A percentile compares a stretch with the other conserved stretches of the same genome.
These are phyloP conservation scores for Areca catechu DNA, from an alignment of 176 grass and related monocot genomes.

Conservation along the genomic window DNA sequence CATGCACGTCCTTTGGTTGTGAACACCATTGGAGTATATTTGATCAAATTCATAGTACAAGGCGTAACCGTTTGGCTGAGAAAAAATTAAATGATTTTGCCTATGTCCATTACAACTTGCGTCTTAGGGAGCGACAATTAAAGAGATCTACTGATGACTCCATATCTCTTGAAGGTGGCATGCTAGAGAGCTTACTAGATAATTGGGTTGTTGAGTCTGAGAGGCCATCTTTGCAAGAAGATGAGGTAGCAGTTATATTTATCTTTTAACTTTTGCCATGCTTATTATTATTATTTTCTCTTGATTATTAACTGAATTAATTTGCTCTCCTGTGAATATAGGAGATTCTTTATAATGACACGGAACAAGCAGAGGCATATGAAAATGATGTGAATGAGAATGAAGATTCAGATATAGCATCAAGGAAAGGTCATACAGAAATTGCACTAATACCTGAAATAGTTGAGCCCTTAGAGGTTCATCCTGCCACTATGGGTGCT, in stretches of 20 bases:
- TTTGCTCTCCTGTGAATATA: not conserved
- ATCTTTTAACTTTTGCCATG: not conserved
- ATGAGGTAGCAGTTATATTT: slow-evolving; percentile 4
- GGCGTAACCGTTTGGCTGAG: slow-evolving; percentile 4
- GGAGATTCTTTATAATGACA: not conserved
- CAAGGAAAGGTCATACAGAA: not conserved
- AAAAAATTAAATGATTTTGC: slow-evolving; percentile 13
- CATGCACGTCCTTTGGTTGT: slow-evolving; percentile 8
- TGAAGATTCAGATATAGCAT: not conserved
- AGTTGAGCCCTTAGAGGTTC: not conserved
- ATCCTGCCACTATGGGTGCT: not conserved
- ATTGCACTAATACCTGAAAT: not conserved
- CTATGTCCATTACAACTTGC: slow-evolving; percentile 24
- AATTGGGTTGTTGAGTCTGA: slow-evolving; percentile 17
- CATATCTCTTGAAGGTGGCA: not conserved
- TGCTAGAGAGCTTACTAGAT: slow-evolving; percentile 16
- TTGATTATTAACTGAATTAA: not conserved
- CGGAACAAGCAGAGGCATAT: not conserved
- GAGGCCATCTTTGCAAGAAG: not conserved
- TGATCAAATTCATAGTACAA: slow-evolving; percentile 16
- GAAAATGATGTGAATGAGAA: not conserved
- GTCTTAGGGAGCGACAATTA: slow-evolving; percentile 11
- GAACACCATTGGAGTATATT: slow-evolving; percentile 25
- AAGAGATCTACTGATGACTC: slow-evolving; percentile 7
- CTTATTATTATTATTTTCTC: not conserved